Evolutionary conservation across 2,329 filamentous ascomycete species (phyloP), one percentile per base, ranked within the genome.

Genomic region (Fusarium brachygibbosum): DNA sequence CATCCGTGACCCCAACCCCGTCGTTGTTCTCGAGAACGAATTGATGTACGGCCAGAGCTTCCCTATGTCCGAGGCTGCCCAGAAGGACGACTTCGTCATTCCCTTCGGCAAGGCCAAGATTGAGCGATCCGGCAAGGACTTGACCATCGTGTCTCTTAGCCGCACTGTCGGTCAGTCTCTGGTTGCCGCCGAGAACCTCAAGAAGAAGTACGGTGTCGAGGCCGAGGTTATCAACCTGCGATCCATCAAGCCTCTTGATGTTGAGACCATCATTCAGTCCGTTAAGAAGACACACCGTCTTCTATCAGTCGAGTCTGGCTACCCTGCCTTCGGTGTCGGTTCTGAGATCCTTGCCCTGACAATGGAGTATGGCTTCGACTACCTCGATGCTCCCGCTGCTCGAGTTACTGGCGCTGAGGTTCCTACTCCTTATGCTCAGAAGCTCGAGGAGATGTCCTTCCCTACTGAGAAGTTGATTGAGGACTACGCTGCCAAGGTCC

Each of bases 21-120:
- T 98, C 74, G 90, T 96, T 71, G 91, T 96, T 66, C 87, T 96
- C 73, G 93, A 96, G 84, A 96, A 96, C 83, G 93, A 96, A 87
- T 81, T 86, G 75, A 91, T 99, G 79, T 99, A 99, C 86, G 95
- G 95, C 80, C 91, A 97, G 81, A 84, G 88, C 50, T 99, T 99
- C 89, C 94, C 94, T 76, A 97, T 99, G 94, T 97, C 94, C 78
- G 95, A 96, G 83, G 95, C 93, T 66, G 94, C 94, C 63, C 96
- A 98, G 83, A 95, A 92, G 83, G 91, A 93, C 80, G 96, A 99
- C 84, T 99, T 98, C 76, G 95, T 99, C 75, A 83, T 99, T 75
- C 96, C 96, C 73, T 94, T 99, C 80, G 96, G 96, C 81, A 99
- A 99, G 87, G 96, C 96, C 82, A 99, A 99, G 90, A 93, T 99